Evolutionary conservation across 345 rosid species (phyloP).

Genomic region (Bruguiera parviflora): DNA sequence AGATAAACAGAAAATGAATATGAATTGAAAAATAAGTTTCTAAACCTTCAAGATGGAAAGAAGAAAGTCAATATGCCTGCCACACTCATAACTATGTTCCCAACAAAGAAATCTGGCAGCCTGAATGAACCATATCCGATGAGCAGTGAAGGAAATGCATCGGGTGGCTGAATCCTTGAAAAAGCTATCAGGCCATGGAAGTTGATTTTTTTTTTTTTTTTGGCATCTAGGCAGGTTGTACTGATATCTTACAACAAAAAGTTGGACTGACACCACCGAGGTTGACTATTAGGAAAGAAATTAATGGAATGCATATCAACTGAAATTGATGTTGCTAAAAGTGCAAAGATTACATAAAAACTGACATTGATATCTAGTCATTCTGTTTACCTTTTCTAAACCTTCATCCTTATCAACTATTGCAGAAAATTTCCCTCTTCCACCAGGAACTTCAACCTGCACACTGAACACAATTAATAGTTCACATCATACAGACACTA

Average conservation of each 20-base stretch:
- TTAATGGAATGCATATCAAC: background rate
- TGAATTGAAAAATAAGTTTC: background rate
- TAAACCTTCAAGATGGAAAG: background rate
- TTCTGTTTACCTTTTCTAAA: constrained; percentile 24
- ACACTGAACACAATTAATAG: background rate
- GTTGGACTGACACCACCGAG: background rate
- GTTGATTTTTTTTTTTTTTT: background rate
- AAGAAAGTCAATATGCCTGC: background rate
- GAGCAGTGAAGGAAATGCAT: background rate
- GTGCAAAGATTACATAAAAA: background rate
- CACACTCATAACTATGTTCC: background rate
- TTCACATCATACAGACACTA: background rate
- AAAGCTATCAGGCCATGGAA: background rate
- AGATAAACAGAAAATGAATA: background rate
- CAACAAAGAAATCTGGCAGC: background rate
- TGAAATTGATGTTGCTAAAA: background rate
- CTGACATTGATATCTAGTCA: background rate
- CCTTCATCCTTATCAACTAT: constrained; percentile 27
- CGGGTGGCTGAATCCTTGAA: background rate
- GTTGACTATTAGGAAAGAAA: background rate
- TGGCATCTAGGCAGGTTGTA: background rate
- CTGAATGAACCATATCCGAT: background rate
- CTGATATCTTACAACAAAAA: background rate
- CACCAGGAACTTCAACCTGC: constrained; percentile 29
- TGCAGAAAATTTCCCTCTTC: constrained; percentile 16